Conservation (phyloP, 2,329 filamentous ascomycete genomes). For the Colletotrichum eremochloae region DNA sequence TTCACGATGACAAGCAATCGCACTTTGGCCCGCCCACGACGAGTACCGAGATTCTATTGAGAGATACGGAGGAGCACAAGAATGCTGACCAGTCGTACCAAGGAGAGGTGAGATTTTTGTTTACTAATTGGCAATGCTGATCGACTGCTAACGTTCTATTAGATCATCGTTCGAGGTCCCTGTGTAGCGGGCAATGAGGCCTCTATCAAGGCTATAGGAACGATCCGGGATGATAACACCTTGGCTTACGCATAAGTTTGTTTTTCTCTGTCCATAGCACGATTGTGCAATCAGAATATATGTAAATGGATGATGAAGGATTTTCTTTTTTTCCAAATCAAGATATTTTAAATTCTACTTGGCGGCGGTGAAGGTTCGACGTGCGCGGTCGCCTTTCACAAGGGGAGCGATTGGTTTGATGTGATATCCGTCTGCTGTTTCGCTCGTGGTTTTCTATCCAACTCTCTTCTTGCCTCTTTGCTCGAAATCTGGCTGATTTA, state of each 20-base stretch:
- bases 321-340: neutral
- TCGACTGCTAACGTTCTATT: conserved; percentile 35
- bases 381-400: neutral
- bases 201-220: conserved; percentile 73
- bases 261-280: neutral
- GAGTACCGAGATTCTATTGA: conserved; percentile 82
- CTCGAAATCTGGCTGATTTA: neutral
- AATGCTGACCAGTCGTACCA: conserved; percentile 72
- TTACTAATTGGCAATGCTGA: neutral
- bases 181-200: conserved; percentile 78
- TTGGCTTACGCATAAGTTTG: conserved; percentile 65
- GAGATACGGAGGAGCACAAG: conserved; percentile 70
- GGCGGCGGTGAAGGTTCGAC: neutral
- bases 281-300: neutral
- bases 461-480: neutral
- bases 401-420: neutral
- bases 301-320: neutral
- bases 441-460: neutral
- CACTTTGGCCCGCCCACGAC: conserved; percentile 90
- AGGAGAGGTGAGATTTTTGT: conserved; percentile 70
- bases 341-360: neutral
- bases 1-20: conserved; percentile 57
- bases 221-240: conserved; percentile 79
- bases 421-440: neutral
- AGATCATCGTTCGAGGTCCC: conserved; percentile 81